A percentile compares a stretch with the other conserved stretches of the same genome.
Conservation (phyloP, 495 filamentous ascomycete species). For the Glarea lozoyensis region DNA sequence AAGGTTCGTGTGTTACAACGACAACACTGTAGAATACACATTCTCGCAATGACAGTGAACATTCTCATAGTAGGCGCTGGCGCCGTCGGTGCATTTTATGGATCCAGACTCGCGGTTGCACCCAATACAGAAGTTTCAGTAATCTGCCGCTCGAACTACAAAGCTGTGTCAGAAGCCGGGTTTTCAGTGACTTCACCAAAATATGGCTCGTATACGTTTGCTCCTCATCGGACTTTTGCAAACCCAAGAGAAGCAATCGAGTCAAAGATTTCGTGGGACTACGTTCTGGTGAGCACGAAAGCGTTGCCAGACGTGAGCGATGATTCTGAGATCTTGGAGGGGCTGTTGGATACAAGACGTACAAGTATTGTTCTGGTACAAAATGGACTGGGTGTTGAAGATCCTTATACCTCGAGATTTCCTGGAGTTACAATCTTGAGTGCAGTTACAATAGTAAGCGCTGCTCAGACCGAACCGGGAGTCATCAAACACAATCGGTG, state of each 20-base stretch:
- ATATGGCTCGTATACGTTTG: constrained; percentile 28
- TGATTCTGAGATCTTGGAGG: constrained; percentile 32
- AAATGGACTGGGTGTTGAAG: constrained; percentile 57
- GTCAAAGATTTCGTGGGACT: constrained; percentile 36
- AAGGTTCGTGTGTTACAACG: too few relatives aligned
- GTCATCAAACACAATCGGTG: constrained; percentile 50
- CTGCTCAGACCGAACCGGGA: constrained; percentile 31
- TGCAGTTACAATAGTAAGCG: constrained; percentile 41
- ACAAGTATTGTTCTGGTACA: constrained; percentile 51
- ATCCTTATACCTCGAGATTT: constrained; percentile 39
- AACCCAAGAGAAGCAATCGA: constrained; percentile 29
- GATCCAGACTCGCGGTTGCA: constrained; percentile 26
- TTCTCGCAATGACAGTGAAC: constrained; percentile 19
- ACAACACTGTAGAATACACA: too few relatives aligned
- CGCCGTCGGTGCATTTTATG: constrained; percentile 31
- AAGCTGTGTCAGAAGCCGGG: constrained; percentile 19
- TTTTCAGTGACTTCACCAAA: constrained; percentile 26
- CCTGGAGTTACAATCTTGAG: constrained; percentile 44
- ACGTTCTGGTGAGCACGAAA: constrained; percentile 44
- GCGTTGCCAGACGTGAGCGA: constrained; percentile 32
- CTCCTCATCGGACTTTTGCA: constrained; percentile 25
- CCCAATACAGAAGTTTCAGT: constrained; percentile 23
- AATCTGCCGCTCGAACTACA: constrained; percentile 30
- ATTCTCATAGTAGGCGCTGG: constrained; percentile 32
- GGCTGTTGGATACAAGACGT: constrained; percentile 35